Percentiles rank a stretch among this genome's conserved stretches.
Conservation (phyloP, 345 rosid species). For the Arabidopsis thaliana region DNA sequence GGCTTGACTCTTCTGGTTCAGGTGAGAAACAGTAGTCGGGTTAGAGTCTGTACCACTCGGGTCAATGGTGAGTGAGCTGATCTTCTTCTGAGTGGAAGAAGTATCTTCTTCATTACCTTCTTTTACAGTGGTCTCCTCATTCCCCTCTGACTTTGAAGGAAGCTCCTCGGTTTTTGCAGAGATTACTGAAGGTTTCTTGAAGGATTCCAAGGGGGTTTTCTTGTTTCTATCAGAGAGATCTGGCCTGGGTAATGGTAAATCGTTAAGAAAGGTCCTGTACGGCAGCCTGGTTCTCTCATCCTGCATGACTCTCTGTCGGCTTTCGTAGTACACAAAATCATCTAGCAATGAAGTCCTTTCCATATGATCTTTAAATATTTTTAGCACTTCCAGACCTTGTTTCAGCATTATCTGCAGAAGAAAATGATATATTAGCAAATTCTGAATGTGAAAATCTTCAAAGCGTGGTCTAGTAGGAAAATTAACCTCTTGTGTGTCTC, state of each 20-base stretch:
- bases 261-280: slow-evolving; percentile 52
- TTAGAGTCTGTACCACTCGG: slow-evolving; percentile 21
- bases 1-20: slow-evolving; percentile 12
- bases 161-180: slow-evolving; percentile 12
- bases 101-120: slow-evolving; percentile 12
- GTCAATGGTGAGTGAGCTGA: slow-evolving; percentile 33
- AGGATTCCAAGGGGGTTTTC: slow-evolving; percentile 31
- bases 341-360: slow-evolving; percentile 76
- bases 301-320: slow-evolving; percentile 77
- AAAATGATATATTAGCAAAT: neutral
- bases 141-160: slow-evolving; percentile 16
- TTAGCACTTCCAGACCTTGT: slow-evolving; percentile 86
- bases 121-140: slow-evolving; percentile 10
- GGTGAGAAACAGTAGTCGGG: slow-evolving; percentile 24
- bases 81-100: slow-evolving; percentile 18
- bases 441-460: neutral
- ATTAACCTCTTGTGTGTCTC: slow-evolving; percentile 98
- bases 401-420: slow-evolving; percentile 66
- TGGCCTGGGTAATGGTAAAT: slow-evolving; percentile 51
- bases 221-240: slow-evolving; percentile 49
- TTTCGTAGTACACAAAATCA: slow-evolving; percentile 84
- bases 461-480: neutral
- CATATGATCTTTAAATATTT: slow-evolving; percentile 64
- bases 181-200: slow-evolving; percentile 17
- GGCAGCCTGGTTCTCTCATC: slow-evolving; percentile 69